Evolutionary conservation across 768 basidiomycete species (phyloP), one percentile per base, ranked within the genome.

Genomic region (Rhodotorula diobovata): DNA sequence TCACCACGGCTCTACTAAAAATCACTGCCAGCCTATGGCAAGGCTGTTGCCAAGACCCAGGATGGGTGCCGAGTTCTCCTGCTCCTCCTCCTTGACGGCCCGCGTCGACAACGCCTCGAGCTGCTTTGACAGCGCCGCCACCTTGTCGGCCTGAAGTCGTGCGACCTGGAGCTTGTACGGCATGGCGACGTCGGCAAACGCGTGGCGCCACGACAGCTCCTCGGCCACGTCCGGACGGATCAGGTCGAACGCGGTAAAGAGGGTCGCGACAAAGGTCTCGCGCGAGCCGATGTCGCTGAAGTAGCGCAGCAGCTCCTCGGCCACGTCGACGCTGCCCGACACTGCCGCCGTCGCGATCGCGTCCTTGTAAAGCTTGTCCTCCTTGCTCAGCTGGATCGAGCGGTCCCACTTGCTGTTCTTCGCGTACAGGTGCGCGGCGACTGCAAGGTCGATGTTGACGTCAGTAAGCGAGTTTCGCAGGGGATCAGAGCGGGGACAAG

Each of bases 221-320:
- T 93, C 90, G 37, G 96, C 92, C 66, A 94, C 81, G 78, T 98
- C 95, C 6, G 93, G 86, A 56, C 91, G 89, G 63, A 98, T 82
- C n/a, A 98, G 85, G 81, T 99, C 95, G 83, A 93, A 99, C 83
- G 93, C 96, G 63, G 90, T 85, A 76, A 88, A 98, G 34, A 98
- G 86, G 72, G 89, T 83, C 2, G 90, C 60, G 23, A 92, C 89
- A 81, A 95, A 99, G 81, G 93, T 95, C 79, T 99, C 96, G 82
- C 93, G 94, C 85, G 95, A 95, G 45, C 96, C 96, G 74, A 99
- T 97, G 81, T 93, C 91, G 67, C 96, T 93, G 79, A 98, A 99
- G 84, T 98, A 98, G 9, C 89, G 89, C 35, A 98, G 84, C 28
- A 98, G 84, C 61, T 98, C 96, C 81, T 99, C 95, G 9, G 93